A percentile compares a stretch with the other conserved stretches of the same genome.
Evolutionary conservation across 768 basidiomycete genomes (phyloP).

Genomic region (Clathrus columnatus): DNA sequence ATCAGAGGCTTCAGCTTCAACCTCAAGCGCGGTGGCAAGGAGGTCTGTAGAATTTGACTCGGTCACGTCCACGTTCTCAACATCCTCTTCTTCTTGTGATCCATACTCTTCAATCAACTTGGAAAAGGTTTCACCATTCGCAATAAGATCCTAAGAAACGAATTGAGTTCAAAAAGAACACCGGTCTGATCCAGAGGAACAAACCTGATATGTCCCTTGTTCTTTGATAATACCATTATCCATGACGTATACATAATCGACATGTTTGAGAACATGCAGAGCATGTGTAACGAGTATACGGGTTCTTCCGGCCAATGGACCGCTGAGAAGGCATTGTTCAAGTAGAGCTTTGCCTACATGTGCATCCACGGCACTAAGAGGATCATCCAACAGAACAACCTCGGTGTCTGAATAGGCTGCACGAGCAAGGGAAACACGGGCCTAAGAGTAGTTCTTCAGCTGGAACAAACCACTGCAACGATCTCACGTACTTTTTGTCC

Average conservation of each 20-base stretch:
- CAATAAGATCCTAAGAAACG: constrained; percentile 34
- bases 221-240: constrained; percentile 51
- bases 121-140: constrained; percentile 35
- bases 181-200: constrained; percentile 8
- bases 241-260: constrained; percentile 58
- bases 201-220: constrained; percentile 50
- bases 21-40: constrained; percentile 12
- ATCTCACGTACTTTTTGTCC: constrained; percentile 26
- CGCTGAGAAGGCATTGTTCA: constrained; percentile 48
- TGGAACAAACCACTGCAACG: neutral
- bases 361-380: constrained; percentile 71
- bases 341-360: constrained; percentile 63
- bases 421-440: constrained; percentile 67
- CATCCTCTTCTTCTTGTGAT: constrained; percentile 24
- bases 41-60: constrained; percentile 17
- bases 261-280: constrained; percentile 47
- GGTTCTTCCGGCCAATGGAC: constrained; percentile 45
- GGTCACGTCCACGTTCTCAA: neutral
- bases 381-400: constrained; percentile 74
- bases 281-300: constrained; percentile 56
- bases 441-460: constrained; percentile 28
- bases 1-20: neutral
- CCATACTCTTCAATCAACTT: constrained; percentile 51
- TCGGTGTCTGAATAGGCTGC: constrained; percentile 69
- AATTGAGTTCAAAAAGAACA: neutral